Percentiles rank a stretch among this genome's conserved stretches.
These are phyloP conservation scores for Acephala macrosclerotiorum DNA, from an alignment of 2,329 filamentous ascomycete species.

Conservation along the genomic window DNA sequence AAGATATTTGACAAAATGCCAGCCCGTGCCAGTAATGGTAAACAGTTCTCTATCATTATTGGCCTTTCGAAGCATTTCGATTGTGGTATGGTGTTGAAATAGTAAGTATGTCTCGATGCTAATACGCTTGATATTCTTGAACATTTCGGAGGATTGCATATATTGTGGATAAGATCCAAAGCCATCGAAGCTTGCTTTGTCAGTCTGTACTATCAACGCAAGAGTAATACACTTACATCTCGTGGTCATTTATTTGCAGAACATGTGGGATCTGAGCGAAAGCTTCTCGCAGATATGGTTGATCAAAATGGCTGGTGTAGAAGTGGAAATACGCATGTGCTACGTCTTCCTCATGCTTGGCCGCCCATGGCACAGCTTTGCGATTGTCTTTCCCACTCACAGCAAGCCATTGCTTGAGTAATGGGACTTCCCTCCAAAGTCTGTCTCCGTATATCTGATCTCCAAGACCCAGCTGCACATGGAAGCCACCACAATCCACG, in stretches of 20 bases:
- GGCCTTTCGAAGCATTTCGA: constrained; percentile 90
- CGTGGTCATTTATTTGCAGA: constrained; percentile 93
- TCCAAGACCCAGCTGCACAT: constrained; percentile 89
- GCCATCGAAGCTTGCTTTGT: constrained; percentile 79
- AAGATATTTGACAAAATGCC: constrained; percentile 98
- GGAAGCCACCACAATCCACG: constrained; percentile 93
- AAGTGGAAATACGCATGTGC: constrained; percentile 98
- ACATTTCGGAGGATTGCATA: constrained; percentile 97
- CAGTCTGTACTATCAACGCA: not conserved
- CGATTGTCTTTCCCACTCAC: constrained; percentile 93
- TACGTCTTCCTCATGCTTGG: constrained; percentile 93
- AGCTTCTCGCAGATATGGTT: constrained; percentile 90
- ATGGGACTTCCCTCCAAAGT: constrained; percentile 93
- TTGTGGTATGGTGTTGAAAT: constrained; percentile 97
- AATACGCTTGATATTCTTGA: constrained; percentile 96
- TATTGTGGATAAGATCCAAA: constrained; percentile 98
- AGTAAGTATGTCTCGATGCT: constrained; percentile 98
- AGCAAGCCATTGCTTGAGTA: constrained; percentile 93
- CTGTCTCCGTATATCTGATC: constrained; percentile 96
- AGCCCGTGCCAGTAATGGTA: constrained; percentile 94
- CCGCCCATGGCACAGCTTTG: constrained; percentile 90
- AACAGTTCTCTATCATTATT: constrained; percentile 91
- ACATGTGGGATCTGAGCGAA: constrained; percentile 98
- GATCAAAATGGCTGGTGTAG: constrained; percentile 98
- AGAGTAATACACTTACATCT: constrained; percentile 77